phyloP scores from a whole-genome alignment of 2,329 filamentous ascomycete species.

The Xylariaceae sp. region DNA sequence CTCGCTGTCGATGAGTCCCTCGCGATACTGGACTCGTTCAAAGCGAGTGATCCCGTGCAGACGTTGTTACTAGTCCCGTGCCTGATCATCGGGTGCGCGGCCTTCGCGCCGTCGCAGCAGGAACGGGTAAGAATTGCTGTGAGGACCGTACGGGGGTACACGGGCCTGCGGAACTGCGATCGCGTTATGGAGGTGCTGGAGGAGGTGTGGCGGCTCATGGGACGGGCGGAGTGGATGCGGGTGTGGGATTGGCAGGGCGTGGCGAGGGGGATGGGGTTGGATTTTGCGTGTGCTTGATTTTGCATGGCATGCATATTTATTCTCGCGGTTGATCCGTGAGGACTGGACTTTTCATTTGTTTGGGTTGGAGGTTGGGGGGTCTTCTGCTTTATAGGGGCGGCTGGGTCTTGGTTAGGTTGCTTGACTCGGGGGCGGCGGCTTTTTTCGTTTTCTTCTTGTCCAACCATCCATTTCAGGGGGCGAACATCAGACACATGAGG shows the following conservation, averaged over 20 bases:
- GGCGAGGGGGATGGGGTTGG: conserved; percentile 47
- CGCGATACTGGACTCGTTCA: conserved; percentile 49
- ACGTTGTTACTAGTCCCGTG: conserved; percentile 57
- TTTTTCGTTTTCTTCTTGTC: too few relatives aligned
- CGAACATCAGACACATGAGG: too few relatives aligned
- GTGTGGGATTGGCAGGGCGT: conserved; percentile 62
- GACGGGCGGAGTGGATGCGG: conserved; percentile 49
- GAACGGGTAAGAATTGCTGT: conserved; percentile 48
- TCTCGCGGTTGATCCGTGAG: too few relatives aligned
- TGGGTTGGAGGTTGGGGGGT: too few relatives aligned
- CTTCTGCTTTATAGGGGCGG: neutral
- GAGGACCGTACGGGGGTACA: conserved; percentile 51
- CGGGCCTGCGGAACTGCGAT: conserved; percentile 54
- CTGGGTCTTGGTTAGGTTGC: neutral
- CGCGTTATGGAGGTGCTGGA: conserved; percentile 50
- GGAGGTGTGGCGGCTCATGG: conserved; percentile 57
- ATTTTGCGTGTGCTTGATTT: conserved; percentile 46
- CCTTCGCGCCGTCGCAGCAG: conserved; percentile 49
- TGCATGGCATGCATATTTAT: too few relatives aligned
- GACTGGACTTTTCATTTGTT: too few relatives aligned
- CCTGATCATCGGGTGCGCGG: conserved; percentile 56
- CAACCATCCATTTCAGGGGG: too few relatives aligned
- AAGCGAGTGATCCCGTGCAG: conserved; percentile 53
- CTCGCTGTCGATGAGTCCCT: conserved; percentile 54
- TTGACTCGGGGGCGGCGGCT: too few relatives aligned